Base-by-base conservation (phyloP, 1,284 basidiomycete species). In the Microbotryum violaceum region DNA sequence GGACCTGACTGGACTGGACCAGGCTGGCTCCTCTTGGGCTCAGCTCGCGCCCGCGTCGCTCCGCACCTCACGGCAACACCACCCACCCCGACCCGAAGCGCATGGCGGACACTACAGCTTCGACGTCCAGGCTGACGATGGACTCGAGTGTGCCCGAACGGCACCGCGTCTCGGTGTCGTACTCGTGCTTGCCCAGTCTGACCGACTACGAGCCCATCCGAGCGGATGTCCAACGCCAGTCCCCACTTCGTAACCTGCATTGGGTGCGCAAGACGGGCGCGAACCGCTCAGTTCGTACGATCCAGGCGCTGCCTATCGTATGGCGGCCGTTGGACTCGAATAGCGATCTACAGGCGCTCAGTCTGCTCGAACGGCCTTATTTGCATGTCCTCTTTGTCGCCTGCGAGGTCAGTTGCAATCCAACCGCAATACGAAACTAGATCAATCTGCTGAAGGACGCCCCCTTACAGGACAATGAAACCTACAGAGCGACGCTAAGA, bases 201-300 rank as follows among this genome's bases (percentile, higher is more conserved):
- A 29, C 49, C 27, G 62, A 61, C 55, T 68, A 44, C 57, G 56
- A 56, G 44, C 29, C 79, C 84, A 66, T 77, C 78, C 23, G 84
- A 84, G 4, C 78, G 90, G 57, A 77, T 78, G 31, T 81, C 82
- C 60, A 66, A 44, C 64, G 65, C 0, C 91, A 92, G 70, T 78
- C 94, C 14, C 92, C 92, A 0, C 78, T 97, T 56, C 84, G 86
- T 57, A 92, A 87, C 75, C 81, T 96, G 23, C 89, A 94, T 75
- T 96, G 93, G 92, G 62, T 64, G 23, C 54, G 58, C 45, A 92
- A 88, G 74, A 82, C 88, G 31, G 70, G 77, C 6, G 82, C 83
- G 5, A 80, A 85, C 56, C 81, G 86, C 3, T 83, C 83, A 6
- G 79, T 91, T 49, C 81, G 88, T 63, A 93, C 89, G 2, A 90